These are phyloP conservation scores for Alternaria triticimaculans DNA, from an alignment of 2,329 filamentous ascomycete genomes.

Conservation along the genomic window DNA sequence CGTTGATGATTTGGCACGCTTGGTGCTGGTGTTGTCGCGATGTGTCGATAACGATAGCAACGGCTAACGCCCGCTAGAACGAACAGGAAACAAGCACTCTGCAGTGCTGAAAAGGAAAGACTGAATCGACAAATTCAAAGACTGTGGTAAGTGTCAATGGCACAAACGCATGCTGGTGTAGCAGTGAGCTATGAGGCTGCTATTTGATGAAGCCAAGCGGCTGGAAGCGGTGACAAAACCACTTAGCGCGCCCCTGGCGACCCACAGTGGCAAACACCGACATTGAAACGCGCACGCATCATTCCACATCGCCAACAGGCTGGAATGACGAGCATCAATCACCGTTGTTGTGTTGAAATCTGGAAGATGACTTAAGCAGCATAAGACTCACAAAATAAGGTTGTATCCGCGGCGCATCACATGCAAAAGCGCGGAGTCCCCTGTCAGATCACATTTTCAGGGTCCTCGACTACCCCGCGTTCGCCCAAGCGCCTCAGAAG, in stretches of 20 bases:
- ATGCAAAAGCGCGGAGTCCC: not conserved
- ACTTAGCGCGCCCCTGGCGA: conserved; percentile 13
- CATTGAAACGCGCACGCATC: conserved; percentile 15
- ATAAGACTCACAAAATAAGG: not conserved
- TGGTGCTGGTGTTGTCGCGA: not conserved
- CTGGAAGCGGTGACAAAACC: conserved; percentile 6
- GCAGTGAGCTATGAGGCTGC: not conserved
- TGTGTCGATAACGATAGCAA: not conserved
- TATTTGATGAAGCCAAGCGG: conserved; percentile 1
- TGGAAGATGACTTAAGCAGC: not conserved
- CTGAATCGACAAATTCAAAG: not conserved
- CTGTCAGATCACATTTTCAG: not conserved
- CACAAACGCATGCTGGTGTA: not conserved
- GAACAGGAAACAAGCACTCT: not conserved
- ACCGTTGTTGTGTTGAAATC: not conserved
- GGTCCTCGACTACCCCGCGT: not conserved
- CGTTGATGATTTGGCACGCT: conserved; percentile 2
- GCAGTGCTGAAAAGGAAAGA: not conserved
- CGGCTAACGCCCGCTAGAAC: not conserved
- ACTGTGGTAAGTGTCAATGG: not conserved
- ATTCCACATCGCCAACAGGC: not conserved
- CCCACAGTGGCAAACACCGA: conserved; percentile 13
- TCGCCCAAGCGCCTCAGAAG: not conserved
- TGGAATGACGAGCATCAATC: not conserved
- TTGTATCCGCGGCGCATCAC: not conserved